Base-by-base conservation (phyloP, 2,329 filamentous ascomycete genomes). In the Colletotrichum sp. region DNA sequence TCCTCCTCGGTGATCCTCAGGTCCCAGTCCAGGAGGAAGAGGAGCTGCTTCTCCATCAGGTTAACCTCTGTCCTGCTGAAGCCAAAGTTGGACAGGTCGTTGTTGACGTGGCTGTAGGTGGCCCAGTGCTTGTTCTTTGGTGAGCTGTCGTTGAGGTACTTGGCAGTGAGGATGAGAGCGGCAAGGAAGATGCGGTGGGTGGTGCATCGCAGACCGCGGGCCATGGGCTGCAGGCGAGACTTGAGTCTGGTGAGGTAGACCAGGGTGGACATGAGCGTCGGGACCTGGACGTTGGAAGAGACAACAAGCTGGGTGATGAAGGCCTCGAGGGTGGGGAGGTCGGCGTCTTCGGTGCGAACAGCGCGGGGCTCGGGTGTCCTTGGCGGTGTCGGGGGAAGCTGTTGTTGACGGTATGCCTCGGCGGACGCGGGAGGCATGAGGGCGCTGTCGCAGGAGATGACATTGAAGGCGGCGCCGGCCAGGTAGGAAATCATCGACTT, bases 61-160 rank as follows among this genome's bases (percentile, higher is more conserved):
- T 99, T 99, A 81, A 99, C 97, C 87, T 99, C 97, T 43, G 95
- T 97, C 79, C 96, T 91, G 81, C 93, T 96, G 89, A 99, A 98
- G 80, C 96, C 95, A 82, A 98, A 99, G 82, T 89, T 91, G 82
- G 88, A 89, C 77, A 80, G 83, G 10, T 89, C 87, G 13, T 93
- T 92, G 84, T 89, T 94, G 80, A 98, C 93, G 81, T 93, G 88
- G 76, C 94, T 98, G 89, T 98, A 99, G 81, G 93, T 94, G 78
- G 97, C 96, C 97, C 97, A 99, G 90, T 99, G 97, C 93, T 98
- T 98, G 92, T 99, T 99, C 93, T 98, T 98, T 78, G 97, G 97
- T 15, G 96, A 98, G 77, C 96, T 98, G 89, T 98, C 97, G 85
- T 99, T 98, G 80, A 98, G 91, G 85, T 98, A 98, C 93, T 99